Evolutionary conservation across 139 green algal genomes (phyloP), one percentile per base, ranked within the genome.

Genomic region (Auxenochlorella pyrenoidosa): DNA sequence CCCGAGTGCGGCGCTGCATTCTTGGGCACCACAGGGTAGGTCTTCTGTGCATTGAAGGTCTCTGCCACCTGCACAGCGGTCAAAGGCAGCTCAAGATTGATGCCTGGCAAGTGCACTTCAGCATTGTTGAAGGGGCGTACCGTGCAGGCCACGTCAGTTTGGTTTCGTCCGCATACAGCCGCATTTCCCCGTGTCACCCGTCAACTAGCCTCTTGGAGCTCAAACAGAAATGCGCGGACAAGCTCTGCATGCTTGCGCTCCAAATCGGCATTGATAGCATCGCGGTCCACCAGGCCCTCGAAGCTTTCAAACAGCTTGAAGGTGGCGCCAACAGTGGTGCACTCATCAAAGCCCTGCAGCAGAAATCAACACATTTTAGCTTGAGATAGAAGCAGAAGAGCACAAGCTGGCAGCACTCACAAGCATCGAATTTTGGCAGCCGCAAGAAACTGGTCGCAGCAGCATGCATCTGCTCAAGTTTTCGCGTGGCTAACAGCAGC

Each of bases 251-350:
- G 89, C 93, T 97, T 97, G 88, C 94, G 93, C 80, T 96, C 93
- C 40, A 99, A 84, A 54, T 95, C 92, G 19, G 88, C 68, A 3
- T 92, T 92, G 76, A 98, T 97, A 34, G 95, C 93, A 47, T 96
- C 93, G 40, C 97, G 94, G 41, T 99, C 95, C 58, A 98, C 92
- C 68, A 98, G 91, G 30, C 94, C 94, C 89, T 98, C 95, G 87
- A 98, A 98, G 79, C 90, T 92, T 47, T 98, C 96, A 38, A 98
- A 90, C 79, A 98, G 94, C 93, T 98, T 98, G 94, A 99, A 98
- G 32, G 94, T 96, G 43, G 90, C 90, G 32, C 84, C 87, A 36
- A 98, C 93, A 5, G 94, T 98, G 54, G 93, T 94, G 90, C 94
- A 96, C 87, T 97, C 94, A 77, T 97, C 94, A 89, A 97, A 96